Conservation (phyloP, 208 protist species). For the Willaertia magna region DNA sequence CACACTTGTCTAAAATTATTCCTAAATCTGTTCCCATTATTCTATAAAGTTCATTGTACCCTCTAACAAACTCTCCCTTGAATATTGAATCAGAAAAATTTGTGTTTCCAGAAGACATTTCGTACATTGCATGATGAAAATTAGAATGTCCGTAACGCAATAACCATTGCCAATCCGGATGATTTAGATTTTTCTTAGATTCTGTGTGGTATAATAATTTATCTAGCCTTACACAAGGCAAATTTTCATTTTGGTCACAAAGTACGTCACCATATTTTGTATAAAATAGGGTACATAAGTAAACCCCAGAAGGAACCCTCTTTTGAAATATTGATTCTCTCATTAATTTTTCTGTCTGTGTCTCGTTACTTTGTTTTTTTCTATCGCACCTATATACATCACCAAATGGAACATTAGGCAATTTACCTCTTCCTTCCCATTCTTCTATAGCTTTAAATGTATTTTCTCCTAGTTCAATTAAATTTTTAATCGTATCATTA, state of each 20-base stretch:
- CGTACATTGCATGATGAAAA: not conserved
- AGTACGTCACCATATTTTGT: not conserved
- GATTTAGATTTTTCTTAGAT: not conserved
- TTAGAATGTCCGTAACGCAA: not conserved
- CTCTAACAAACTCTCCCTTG: not conserved
- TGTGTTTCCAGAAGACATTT: not conserved
- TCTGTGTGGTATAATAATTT: not conserved
- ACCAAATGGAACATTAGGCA: not conserved
- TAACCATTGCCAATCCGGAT: not conserved
- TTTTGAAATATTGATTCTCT: not conserved
- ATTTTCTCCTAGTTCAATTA: too few relatives aligned
- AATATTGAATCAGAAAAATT: not conserved
- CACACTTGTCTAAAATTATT: not conserved
- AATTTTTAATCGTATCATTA: not conserved
- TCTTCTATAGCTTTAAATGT: too few relatives aligned
- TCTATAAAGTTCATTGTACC: not conserved
- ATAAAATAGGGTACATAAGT: not conserved
- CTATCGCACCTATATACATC: not conserved
- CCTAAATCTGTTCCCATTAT: not conserved
- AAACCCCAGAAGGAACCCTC: not conserved
- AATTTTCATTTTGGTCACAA: not conserved
- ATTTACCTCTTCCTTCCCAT: too few relatives aligned
- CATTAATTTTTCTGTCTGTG: not conserved
- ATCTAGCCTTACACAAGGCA: not conserved
- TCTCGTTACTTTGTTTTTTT: not conserved